Evolutionary conservation across 179 eudicot genomes (phyloP).

Genomic region (Pouteria campechiana): DNA sequence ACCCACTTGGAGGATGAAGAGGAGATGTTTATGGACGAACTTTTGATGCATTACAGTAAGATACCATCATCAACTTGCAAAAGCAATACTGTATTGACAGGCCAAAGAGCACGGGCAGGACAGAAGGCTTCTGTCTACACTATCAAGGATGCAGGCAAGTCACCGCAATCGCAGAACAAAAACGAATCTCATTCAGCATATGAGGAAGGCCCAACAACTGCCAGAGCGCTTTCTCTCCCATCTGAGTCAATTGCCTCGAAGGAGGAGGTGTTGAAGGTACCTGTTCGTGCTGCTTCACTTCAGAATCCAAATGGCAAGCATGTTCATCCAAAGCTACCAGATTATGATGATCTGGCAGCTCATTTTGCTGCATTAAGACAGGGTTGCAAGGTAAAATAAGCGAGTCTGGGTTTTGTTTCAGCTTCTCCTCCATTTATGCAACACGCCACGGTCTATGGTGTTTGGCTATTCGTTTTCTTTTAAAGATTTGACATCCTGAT

Average conservation of each 20-base stretch:
- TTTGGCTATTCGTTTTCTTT: too few species aligned
- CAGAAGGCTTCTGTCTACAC: neutral
- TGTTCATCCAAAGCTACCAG: constrained; percentile 94
- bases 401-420: too few species aligned
- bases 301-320: too few species aligned
- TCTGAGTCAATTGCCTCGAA: constrained; percentile 9
- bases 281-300: constrained; percentile 25
- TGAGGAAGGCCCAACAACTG: neutral
- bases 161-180: too few species aligned
- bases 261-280: constrained; percentile 15
- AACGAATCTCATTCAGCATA: too few species aligned
- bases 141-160: neutral
- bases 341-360: constrained; percentile 94
- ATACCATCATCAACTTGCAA: constrained; percentile 9
- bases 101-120: neutral
- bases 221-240: constrained; percentile 14
- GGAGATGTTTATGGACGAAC: constrained; percentile 13
- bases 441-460: too few species aligned
- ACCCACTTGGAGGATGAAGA: constrained; percentile 13
- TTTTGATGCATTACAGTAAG: constrained; percentile 15
- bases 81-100: neutral
- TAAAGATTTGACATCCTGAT: too few species aligned
- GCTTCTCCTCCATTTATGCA: too few species aligned
- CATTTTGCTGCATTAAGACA: constrained; percentile 70
- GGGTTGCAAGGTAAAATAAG: constrained; percentile 6